Conservation (phyloP, 2,329 filamentous ascomycete genomes). For the Meredithiella fracta region DNA sequence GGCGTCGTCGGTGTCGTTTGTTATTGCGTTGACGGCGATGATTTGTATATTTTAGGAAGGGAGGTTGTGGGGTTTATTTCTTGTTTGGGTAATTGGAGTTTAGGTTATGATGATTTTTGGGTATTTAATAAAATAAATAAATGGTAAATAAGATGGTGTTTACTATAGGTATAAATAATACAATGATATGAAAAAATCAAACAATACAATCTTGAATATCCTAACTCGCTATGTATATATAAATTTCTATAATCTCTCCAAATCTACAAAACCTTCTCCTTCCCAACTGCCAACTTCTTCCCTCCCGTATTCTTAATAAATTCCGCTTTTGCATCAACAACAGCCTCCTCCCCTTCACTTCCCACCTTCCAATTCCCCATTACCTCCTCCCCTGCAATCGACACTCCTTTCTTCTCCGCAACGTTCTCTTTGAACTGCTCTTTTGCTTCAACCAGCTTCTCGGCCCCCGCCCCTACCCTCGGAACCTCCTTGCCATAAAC, state of each 20-base stretch:
- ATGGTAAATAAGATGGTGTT: too few relatives aligned
- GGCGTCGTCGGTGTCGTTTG: conserved; percentile 12
- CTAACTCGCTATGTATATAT: too few relatives aligned
- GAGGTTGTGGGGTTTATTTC: not conserved
- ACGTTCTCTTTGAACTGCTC: not conserved
- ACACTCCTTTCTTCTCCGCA: not conserved
- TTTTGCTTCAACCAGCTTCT: conserved; percentile 1
- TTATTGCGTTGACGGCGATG: conserved; percentile 13
- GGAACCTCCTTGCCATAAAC: not conserved
- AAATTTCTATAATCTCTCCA: not conserved
- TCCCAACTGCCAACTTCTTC: conserved; percentile 6
- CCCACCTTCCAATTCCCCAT: not conserved
- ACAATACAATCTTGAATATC: too few relatives aligned
- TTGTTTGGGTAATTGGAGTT: too few relatives aligned
- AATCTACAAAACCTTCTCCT: conserved; percentile 6
- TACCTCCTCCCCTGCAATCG: not conserved
- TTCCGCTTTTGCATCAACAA: conserved; percentile 1
- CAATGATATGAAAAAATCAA: not conserved
- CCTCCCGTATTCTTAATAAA: conserved; percentile 5
- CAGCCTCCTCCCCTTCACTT: not conserved
- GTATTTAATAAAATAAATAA: too few relatives aligned
- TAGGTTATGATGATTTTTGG: not conserved
- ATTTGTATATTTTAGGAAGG: conserved; percentile 14
- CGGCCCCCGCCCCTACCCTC: not conserved
- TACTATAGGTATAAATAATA: not conserved